Base-by-base conservation (phyloP, 768 basidiomycete genomes). In the Amanita pseudoporphyria region DNA sequence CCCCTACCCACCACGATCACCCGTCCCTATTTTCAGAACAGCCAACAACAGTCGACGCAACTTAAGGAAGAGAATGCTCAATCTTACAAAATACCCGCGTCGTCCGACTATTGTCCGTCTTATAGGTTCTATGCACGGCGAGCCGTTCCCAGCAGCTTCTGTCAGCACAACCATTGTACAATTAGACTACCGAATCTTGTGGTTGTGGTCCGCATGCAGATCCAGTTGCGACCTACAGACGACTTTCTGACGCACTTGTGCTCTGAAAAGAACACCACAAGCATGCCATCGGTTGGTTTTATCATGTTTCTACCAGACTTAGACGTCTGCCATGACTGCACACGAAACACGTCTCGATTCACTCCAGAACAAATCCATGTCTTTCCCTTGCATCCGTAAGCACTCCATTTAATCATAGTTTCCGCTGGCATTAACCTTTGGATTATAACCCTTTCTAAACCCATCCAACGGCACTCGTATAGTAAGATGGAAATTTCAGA, bases 171-270 rank as follows among this genome's bases (percentile, higher is more conserved):
- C 24, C 19, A 14, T 46, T 35, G 52, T 60, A 89, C 87, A 39
- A 87, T 83, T 1, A 76, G 69, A 10, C 84, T 84, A 41, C 85
- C 83, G 54, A 84, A 69, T 37, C 86, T 70, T 0, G 84, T 89
- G 6, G 83, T 87, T 2, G 85, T 91, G 36, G 73, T 0, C 95
- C 95, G 64, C 97, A 94, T 1, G 88, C 80, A 5, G 85, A 81
- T 6, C 84, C 87, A 12, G 84, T 76, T 0, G 85, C 87, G 3
- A 95, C 65, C 61, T 92, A 88, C 5, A 91, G 83, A 57, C 97
- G 95, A 58, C 82, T 85, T 40, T 95, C 87, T 0, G 93, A 95
- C 1, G 81, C 71, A 49, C 74, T 69, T 24, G 92, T 63, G 49
- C 73, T 78, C 93, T 94, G 57, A 14, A 49, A 84, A 22, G 72